These are phyloP conservation scores for Irpex lacteus DNA, from an alignment of 1,284 basidiomycete species.

Conservation along the genomic window DNA sequence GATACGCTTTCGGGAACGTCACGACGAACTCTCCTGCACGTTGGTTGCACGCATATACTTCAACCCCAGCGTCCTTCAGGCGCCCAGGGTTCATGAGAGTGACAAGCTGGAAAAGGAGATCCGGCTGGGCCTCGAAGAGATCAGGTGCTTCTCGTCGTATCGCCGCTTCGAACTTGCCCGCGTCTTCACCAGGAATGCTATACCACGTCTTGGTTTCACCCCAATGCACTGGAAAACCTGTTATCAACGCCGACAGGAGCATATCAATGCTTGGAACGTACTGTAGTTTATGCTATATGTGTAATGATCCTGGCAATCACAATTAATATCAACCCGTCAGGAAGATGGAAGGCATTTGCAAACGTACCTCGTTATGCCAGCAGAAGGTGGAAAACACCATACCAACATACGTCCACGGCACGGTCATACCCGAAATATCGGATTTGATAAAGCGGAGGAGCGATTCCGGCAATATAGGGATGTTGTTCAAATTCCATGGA, in stretches of 20 bases:
- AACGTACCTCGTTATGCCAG: constrained; percentile 95
- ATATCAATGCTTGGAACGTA: constrained; percentile 38
- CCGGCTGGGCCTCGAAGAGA: constrained; percentile 97
- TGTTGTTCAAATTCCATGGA: constrained; percentile 98
- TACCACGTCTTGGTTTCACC: constrained; percentile 99
- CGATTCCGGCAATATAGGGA: constrained; percentile 88
- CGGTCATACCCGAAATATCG: constrained; percentile 99
- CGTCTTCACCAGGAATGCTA: constrained; percentile 92
- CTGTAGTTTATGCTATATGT: constrained; percentile 96
- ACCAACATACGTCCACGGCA: constrained; percentile 99
- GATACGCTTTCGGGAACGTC: constrained; percentile 98
- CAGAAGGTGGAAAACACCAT: constrained; percentile 99
- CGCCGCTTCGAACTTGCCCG: constrained; percentile 94
- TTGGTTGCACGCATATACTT: constrained; percentile 93
- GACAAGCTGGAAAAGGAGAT: constrained; percentile 95
- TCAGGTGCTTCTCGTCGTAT: constrained; percentile 96
- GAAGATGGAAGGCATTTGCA: not conserved
- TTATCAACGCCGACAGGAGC: not conserved
- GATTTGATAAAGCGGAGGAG: constrained; percentile 94
- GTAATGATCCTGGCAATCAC: constrained; percentile 79
- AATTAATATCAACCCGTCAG: not conserved
- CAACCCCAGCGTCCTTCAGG: constrained; percentile 83
- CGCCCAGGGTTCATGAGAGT: constrained; percentile 97
- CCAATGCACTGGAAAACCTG: constrained; percentile 80
- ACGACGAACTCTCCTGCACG: constrained; percentile 97